Base-by-base conservation (phyloP, 2,329 filamentous ascomycete genomes). In the Leptographium wingfieldii region DNA sequence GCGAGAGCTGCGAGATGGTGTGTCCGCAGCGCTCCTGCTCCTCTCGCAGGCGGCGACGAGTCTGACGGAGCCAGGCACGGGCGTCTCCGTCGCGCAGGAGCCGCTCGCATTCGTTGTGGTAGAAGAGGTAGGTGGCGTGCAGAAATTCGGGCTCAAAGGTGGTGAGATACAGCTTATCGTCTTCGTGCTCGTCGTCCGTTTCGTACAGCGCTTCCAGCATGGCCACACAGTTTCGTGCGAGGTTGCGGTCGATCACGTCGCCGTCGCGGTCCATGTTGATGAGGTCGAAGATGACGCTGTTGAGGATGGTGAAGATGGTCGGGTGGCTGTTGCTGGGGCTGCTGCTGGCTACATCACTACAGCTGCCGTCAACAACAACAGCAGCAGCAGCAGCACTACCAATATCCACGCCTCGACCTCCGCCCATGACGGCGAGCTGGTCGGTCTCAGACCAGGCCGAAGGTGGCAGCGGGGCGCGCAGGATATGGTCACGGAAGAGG, bases 201-300 rank as follows among this genome's bases (percentile, higher is more conserved):
- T 95, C 88, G 70, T 96, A 95, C 0, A 99, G 78, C 9, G 84
- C 84, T 69, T 95, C 92, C 6, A 99, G 79, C 91, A 99, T 96
- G 66, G 88, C 85, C 3, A 90, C 82, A 69, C 90, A 92, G 57
- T 88, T 87, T 65, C 90, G 87, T 66, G 97, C 83, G 5, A 96
- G 77, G 43, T 83, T 81, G 66, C 88, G 85, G 71, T 97, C 89
- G 62, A 97, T 92, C 16, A 90, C 82, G 67, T 96, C 91, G 33
- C 92, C 94, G 61, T 91, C 85, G 33, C 94, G 81, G 71, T 97
- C 94, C 85, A 96, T 91, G 63, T 88, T 84, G 65, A 99, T 88
- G 73, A 96, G 89, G 64, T 96, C 92, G 3, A 97, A 79, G 35
- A 97, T 81, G 16, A 96, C 89, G 6, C 84, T 83, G 67, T 88